Evolutionary conservation across 2,329 filamentous ascomycete species (phyloP).

Genomic region (Stagonosporopsis tanaceti): DNA sequence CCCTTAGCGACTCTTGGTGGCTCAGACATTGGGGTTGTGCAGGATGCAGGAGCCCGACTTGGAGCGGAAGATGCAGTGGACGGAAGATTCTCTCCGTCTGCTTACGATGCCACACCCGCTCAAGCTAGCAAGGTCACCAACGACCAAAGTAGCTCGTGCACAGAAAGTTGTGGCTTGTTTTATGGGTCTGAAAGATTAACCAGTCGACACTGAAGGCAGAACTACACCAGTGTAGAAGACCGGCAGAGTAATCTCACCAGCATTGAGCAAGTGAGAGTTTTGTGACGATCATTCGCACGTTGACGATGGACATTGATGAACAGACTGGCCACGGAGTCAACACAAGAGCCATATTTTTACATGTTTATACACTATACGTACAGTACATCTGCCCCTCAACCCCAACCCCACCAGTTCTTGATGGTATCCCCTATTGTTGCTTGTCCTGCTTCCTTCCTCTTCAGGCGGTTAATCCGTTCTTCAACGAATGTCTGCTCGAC

Average conservation of each 20-base stretch:
- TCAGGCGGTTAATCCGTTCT: constrained; percentile 46
- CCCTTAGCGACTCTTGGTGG: not conserved
- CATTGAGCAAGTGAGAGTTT: not conserved
- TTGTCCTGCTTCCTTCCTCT: constrained; percentile 46
- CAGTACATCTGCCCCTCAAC: constrained; percentile 24
- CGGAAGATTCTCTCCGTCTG: not conserved
- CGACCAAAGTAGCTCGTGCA: too few species aligned
- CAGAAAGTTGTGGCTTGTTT: not conserved
- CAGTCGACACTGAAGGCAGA: not conserved
- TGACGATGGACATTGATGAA: not conserved
- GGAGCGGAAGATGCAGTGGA: not conserved
- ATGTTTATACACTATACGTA: constrained; percentile 17
- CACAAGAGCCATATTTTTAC: constrained; percentile 1
- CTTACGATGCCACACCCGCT: not conserved
- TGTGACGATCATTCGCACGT: not conserved
- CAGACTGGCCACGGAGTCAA: constrained; percentile 6
- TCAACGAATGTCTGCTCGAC: constrained; percentile 45
- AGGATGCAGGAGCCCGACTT: not conserved
- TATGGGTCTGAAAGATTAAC: not conserved
- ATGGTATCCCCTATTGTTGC: constrained; percentile 50
- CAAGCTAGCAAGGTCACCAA: not conserved
- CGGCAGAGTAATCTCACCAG: not conserved
- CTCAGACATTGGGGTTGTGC: not conserved
- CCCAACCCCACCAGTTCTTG: constrained; percentile 50
- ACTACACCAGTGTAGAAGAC: not conserved